Evolutionary conservation across 345 rosid genomes (phyloP), one percentile per base, ranked within the genome.

Genomic region (Eucalyptus coolabah): DNA sequence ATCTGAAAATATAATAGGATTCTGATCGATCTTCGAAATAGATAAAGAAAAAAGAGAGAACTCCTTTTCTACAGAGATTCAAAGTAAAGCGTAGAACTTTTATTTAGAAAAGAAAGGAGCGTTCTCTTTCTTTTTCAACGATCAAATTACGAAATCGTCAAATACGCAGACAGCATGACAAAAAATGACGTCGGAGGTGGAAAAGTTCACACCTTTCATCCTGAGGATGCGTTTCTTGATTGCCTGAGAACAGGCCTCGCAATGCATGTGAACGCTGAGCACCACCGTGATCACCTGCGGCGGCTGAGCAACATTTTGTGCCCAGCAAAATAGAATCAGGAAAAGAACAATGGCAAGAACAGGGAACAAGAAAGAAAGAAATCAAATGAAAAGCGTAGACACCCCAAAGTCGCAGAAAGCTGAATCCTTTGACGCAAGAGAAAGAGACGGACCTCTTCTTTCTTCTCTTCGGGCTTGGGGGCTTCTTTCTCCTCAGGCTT

Each of bases 191-290:
- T 45, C 24, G 37, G 24, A 86, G 45, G 53, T 12, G 65, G 56
- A 59, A 80, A 80, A 32, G 49, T 6, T 14, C 91, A 21, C 65
- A 94, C 99, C 99, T 95, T 97, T 94, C 98, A 98, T 97, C 91
- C 94, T 93, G 89, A 87, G 94, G 91, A 98, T 97, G 90, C 98
- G 96, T 94, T 97, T 98, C 95, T 96, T 95, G 92, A 96, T 96
- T 91, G 87, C 97, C 89, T 93, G 94, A 24, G 99, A 95, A 91
- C 99, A 98, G 72, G 97, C 99, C 85, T 98, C 99, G 80, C 99
- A 98, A 87, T 98, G 99, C 99, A 98, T 98, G 93, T 94, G 94
- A 60, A 96, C 98, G 90, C 90, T 94, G 8, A 98, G 94, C 80
- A 96, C 96, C 93, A 96, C 97, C 11, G 91, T 93, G 56, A 96